Conservation (phyloP, 1,139 yeast genomes). For the Candida glucosophila region DNA sequence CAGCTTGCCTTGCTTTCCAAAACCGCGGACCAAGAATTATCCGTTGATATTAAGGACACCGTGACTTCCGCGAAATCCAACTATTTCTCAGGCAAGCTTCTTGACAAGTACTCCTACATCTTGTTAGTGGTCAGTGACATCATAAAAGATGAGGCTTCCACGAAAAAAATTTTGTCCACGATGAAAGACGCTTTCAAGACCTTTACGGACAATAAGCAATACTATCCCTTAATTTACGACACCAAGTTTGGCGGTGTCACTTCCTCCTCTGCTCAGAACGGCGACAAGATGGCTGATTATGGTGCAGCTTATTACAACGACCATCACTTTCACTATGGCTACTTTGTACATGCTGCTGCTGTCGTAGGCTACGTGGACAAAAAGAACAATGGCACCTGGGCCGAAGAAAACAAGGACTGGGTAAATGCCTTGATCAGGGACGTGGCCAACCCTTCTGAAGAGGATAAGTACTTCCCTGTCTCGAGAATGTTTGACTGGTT, state of each 20-base stretch:
- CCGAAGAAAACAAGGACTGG: slow-evolving; percentile 52
- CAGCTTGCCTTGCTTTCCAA: slow-evolving; percentile 45
- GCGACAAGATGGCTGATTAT: slow-evolving; percentile 35
- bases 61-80: slow-evolving; percentile 43
- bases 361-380: slow-evolving; percentile 59
- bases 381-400: slow-evolving; percentile 59
- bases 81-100: slow-evolving; percentile 62
- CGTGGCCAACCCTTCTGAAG: slow-evolving; percentile 62
- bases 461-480: slow-evolving; percentile 63
- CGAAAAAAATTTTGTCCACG: slow-evolving; percentile 37
- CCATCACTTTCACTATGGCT: slow-evolving; percentile 79
- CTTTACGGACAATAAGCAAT: slow-evolving; percentile 44
- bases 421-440: slow-evolving; percentile 62
- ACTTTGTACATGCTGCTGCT: slow-evolving; percentile 72
- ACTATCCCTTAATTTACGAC: slow-evolving; percentile 60
- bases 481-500: slow-evolving; percentile 75
- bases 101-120: slow-evolving; percentile 70
- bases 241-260: slow-evolving; percentile 60
- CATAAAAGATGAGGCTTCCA: slow-evolving; percentile 42
- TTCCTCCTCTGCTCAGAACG: slow-evolving; percentile 48
- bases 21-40: slow-evolving; percentile 49
- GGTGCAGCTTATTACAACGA: slow-evolving; percentile 70
- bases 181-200: slow-evolving; percentile 46
- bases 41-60: slow-evolving; percentile 46
- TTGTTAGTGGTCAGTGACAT: slow-evolving; percentile 56